These are phyloP conservation scores for Curvularia verruculosa DNA, from an alignment of 2,329 filamentous ascomycete genomes.

Conservation along the genomic window DNA sequence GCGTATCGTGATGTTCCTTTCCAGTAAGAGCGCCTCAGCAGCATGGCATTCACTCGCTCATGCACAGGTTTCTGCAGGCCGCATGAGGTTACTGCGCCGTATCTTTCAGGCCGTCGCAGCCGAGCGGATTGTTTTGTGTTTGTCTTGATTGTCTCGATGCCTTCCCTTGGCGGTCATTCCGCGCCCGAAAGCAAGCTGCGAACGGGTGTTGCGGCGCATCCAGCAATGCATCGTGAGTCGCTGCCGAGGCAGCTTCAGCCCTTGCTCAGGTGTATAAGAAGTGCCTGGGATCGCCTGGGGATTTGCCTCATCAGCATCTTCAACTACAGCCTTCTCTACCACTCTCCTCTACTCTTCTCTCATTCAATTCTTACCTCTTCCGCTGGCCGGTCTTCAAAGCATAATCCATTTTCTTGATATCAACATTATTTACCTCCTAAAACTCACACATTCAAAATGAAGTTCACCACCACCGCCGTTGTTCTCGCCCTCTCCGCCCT, in stretches of 20 bases:
- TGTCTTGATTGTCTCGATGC: slow-evolving; percentile 17
- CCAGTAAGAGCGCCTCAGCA: slow-evolving; percentile 2
- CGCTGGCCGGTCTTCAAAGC: slow-evolving; percentile 19
- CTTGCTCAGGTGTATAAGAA: slow-evolving; percentile 12
- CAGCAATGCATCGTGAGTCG: slow-evolving; percentile 10
- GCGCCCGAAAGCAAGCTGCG: neutral
- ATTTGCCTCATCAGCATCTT: slow-evolving; percentile 13
- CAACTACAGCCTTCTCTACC: slow-evolving; percentile 7
- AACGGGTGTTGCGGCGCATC: slow-evolving; percentile 3
- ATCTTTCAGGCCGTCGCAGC: slow-evolving; percentile 1
- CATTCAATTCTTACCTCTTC: slow-evolving; percentile 7
- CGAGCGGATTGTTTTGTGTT: slow-evolving; percentile 12
- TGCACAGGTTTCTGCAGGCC: slow-evolving; percentile 10
- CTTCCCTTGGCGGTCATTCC: slow-evolving; percentile 7
- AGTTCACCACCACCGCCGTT: slow-evolving; percentile 28
- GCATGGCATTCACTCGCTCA: slow-evolving; percentile 6
- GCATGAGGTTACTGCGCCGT: neutral
- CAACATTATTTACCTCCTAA: slow-evolving; percentile 4
- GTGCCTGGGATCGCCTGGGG: slow-evolving; percentile 2
- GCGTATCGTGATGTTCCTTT: slow-evolving; percentile 18
- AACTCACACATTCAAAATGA: slow-evolving; percentile 24
- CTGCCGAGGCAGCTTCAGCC: slow-evolving; percentile 3
- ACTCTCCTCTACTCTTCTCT: neutral
- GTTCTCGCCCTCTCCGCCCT: slow-evolving; percentile 28
- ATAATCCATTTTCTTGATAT: slow-evolving; percentile 2